These are phyloP conservation scores for Rhodocollybia butyracea DNA, from an alignment of 768 basidiomycete species.

Conservation along the genomic window DNA sequence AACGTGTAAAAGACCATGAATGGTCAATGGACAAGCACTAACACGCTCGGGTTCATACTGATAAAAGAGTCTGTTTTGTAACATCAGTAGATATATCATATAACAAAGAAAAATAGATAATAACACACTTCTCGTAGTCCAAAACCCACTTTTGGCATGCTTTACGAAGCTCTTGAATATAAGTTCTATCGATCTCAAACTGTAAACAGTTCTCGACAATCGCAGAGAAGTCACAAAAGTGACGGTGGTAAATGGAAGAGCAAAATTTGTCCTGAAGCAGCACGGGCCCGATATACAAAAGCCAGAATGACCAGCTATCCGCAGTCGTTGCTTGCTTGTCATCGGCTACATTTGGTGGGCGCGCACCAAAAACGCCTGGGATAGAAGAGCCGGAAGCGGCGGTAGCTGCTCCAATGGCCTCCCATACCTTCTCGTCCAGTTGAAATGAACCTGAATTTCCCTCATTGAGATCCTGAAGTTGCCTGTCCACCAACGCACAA, in stretches of 20 bases:
- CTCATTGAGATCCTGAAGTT: slow-evolving; percentile 33
- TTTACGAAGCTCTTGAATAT: slow-evolving; percentile 14
- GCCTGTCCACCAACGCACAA: slow-evolving; percentile 29
- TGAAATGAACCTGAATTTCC: slow-evolving; percentile 23
- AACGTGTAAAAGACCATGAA: slow-evolving; percentile 23
- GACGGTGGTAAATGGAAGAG: slow-evolving; percentile 23
- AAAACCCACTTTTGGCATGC: slow-evolving; percentile 25
- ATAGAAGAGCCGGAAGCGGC: slow-evolving; percentile 22
- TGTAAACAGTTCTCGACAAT: slow-evolving; percentile 27
- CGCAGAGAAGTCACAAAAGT: slow-evolving; percentile 27
- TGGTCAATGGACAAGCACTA: slow-evolving; percentile 15
- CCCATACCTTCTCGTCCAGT: slow-evolving; percentile 31
- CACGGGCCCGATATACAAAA: slow-evolving; percentile 22
- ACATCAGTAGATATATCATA: background rate
- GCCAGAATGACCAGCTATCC: slow-evolving; percentile 27
- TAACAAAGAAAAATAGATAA: background rate
- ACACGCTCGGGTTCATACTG: slow-evolving; percentile 14
- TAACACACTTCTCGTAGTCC: slow-evolving; percentile 26
- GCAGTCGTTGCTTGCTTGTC: slow-evolving; percentile 20
- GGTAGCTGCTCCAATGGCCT: slow-evolving; percentile 25
- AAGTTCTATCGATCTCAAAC: slow-evolving; percentile 16
- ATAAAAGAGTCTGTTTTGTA: slow-evolving; percentile 16
- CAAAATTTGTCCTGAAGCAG: slow-evolving; percentile 22
- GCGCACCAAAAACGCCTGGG: slow-evolving; percentile 22
- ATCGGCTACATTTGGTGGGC: slow-evolving; percentile 19